Base-by-base conservation (phyloP, 495 filamentous ascomycete genomes). In the Trichoderma virens region DNA sequence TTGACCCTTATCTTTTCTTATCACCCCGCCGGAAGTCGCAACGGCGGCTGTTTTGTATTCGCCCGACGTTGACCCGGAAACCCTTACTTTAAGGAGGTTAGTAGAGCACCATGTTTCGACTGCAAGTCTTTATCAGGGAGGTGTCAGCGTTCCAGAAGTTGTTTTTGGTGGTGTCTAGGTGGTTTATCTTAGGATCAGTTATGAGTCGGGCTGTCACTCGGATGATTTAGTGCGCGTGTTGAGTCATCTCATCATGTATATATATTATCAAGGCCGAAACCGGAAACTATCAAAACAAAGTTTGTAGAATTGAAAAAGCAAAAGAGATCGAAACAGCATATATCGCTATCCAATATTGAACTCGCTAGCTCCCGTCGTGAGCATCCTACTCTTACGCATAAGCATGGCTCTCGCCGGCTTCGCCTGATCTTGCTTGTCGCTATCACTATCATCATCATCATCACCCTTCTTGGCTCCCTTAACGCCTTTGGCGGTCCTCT, bases 301-400 rank as follows among this genome's bases (percentile, higher is more conserved):
- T n/a, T n/a, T n/a, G n/a, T n/a, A n/a, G n/a, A n/a, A n/a, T n/a
- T n/a, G n/a, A n/a, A n/a, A 11, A 27, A 28, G 51, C 3, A 28
- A 56, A 27, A 56, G 25, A 30, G 2, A 9, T 20, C 16, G n/a
- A 47, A 23, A 20, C 20, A 20, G 6, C 43, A 27, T 28, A 16
- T 30, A 56, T 56, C 51, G 51, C 61, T 62, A 96, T 5, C 91
- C 92, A 70, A 97, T 83, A 75, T 97, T 97, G 72, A 96, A 97
- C 76, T 97, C 92, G 69, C 81, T 85, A 14, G 90, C 87, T 30
- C 81, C 81, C 69, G 85, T 82, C 85, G 90, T 90, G 34, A 88
- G 80, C 73, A 86, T 81, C 78, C 79, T 88, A 85, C 93, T 89
- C 85, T 94, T 94, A 75, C 79, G 82, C 67, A 83, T 80, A 88